phyloP scores from a whole-genome alignment of 208 protist genomes.

The Trichomonas gallinae region DNA sequence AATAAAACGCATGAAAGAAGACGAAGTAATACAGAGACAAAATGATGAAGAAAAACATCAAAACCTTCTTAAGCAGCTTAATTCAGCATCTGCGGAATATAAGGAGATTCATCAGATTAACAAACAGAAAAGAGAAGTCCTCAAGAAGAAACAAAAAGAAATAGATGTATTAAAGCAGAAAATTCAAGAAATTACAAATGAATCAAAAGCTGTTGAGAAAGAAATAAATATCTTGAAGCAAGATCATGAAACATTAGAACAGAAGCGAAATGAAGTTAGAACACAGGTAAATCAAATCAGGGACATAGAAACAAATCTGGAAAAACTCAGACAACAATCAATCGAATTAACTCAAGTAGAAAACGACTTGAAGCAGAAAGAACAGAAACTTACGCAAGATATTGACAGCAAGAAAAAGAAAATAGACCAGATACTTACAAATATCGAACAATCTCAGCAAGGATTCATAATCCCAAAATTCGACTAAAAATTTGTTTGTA shows the following conservation, averaged over 20 bases:
- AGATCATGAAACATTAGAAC: neutral
- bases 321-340: neutral
- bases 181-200: neutral
- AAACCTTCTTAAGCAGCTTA: neutral
- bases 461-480: neutral
- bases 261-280: neutral
- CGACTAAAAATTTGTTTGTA: too few relatives aligned
- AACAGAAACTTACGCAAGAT: neutral
- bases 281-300: neutral
- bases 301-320: neutral
- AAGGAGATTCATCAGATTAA: neutral
- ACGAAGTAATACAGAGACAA: neutral
- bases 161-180: neutral
- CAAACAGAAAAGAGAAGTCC: neutral
- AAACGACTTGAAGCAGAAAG: neutral
- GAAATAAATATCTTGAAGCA: neutral
- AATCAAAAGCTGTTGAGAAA: neutral
- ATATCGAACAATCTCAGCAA: neutral
- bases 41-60: neutral
- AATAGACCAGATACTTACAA: neutral
- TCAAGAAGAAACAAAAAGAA: neutral
- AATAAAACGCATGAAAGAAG: neutral
- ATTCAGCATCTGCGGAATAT: neutral
- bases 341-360: neutral
- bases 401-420: neutral